Evolutionary conservation across 768 basidiomycete genomes (phyloP), one percentile per base, ranked within the genome.

Genomic region (Coprinellus micaceus): DNA sequence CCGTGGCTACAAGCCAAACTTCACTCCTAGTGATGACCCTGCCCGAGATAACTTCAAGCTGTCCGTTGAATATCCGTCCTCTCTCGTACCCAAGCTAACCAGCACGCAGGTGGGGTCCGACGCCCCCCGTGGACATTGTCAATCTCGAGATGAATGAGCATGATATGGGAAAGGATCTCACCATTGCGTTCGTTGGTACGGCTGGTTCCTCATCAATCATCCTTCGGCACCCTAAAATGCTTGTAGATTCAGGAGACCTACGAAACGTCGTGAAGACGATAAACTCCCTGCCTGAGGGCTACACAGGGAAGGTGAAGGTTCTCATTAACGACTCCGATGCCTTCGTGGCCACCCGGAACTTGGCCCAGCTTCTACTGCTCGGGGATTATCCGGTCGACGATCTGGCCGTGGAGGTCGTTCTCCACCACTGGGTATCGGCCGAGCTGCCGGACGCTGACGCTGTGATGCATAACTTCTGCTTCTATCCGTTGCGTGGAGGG

Each of bases 381-480:
- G 71, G 72, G 2, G 67, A 60, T 19, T 59, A 73, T 39, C 47
- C 66, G 1, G 69, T 78, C 52, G 51, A 53, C 54, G 64, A 11
- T 5, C 21, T 70, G 19, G 75, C 74, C 1, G 78, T 71, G 7
- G 80, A 80, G 37, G 61, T 71, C 3, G 78, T 77, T 4, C 67
- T 80, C 21, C 79, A 81, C 56, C 73, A 77, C 51, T 80, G 77
- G 76, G 79, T 78, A 52, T 81, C 80, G 1, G 68, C 68, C 6
- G 75, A 74, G 55, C 48, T 80, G 40, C 77, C 77, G 6, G 53
- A 51, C 37, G 65, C 67, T 41, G 72, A 78, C 57, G 60, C 60
- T 11, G 10, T 58, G 5, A 52, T 58, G 40, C 25, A 46, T 67
- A 0, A 40, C 66, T 3, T 54, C 57, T 19, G 52, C 69, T 21